phyloP scores from a whole-genome alignment of 2,329 filamentous ascomycete genomes.

The Arthrobotrys iridis region DNA sequence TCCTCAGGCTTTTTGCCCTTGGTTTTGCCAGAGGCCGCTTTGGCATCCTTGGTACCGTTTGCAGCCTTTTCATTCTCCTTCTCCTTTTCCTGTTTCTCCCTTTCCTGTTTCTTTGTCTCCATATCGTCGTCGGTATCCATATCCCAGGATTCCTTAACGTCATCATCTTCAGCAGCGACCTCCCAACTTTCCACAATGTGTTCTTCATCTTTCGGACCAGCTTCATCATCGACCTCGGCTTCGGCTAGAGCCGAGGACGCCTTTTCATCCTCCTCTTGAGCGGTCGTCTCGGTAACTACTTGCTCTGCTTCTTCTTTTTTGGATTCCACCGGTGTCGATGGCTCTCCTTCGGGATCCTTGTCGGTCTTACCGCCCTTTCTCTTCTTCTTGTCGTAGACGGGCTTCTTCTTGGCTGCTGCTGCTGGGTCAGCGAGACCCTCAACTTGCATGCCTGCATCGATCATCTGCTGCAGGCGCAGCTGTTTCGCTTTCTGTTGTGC shows the following conservation, averaged over 20 bases:
- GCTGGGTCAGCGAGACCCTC: slow-evolving; percentile 64
- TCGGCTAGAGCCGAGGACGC: slow-evolving; percentile 66
- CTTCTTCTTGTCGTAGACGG: slow-evolving; percentile 76
- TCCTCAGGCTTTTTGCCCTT: slow-evolving; percentile 62
- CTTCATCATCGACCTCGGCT: slow-evolving; percentile 62
- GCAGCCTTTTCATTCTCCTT: slow-evolving; percentile 44
- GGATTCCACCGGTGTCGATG: slow-evolving; percentile 22
- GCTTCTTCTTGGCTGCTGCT: slow-evolving; percentile 77
- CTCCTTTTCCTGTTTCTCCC: slow-evolving; percentile 56
- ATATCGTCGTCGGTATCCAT: slow-evolving; percentile 78
- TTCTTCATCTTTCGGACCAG: slow-evolving; percentile 69
- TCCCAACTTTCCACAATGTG: slow-evolving; percentile 82
- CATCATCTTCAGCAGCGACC: slow-evolving; percentile 73
- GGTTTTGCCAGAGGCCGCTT: slow-evolving; percentile 52
- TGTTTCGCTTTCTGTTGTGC: slow-evolving; percentile 83
- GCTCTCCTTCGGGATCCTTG: slow-evolving; percentile 66
- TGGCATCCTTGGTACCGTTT: slow-evolving; percentile 3
- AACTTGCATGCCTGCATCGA: slow-evolving; percentile 78
- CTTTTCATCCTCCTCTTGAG: slow-evolving; percentile 75
- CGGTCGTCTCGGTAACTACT: slow-evolving; percentile 59
- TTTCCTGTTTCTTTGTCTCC: slow-evolving; percentile 58
- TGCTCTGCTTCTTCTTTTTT: slow-evolving; percentile 73
- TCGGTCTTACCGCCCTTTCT: slow-evolving; percentile 71
- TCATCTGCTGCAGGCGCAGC: slow-evolving; percentile 83
- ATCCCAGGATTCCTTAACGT: slow-evolving; percentile 95